Evolutionary conservation across 345 rosid species (phyloP), one percentile per base, ranked within the genome.

Genomic region (Eucalyptus virginea): DNA sequence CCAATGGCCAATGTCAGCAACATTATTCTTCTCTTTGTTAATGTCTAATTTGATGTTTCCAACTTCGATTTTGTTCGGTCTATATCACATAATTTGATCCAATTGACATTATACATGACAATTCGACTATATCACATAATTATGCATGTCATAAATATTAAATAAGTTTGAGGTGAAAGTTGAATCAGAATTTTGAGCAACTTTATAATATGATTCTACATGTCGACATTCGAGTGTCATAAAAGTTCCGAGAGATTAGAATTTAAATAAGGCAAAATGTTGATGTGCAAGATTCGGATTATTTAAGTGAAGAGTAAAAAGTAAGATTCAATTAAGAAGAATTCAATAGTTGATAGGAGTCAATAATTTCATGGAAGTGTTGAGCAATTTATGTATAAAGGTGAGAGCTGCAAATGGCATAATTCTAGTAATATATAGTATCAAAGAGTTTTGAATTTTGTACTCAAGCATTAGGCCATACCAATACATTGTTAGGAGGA

Each of bases 401-500:
- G 58, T 19, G 58, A 56, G 30, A 56, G 62, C 24, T 56, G 62
- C 13, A 4, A 56, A 56, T 24, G 28, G 12, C 0, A 21, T 18
- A 52, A 52, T 52, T 52, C 28, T 54, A 23, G 11, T 54, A 21
- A 21, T 52, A 52, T 7, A 52, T 18, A 8, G 28, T 56, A 56
- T 56, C 28, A 24, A 56, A 23, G 28, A 24, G 62, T 56, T 24
- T 56, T 23, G 28, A 56, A 24, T 56, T 56, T 24, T 56, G 28
- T 4, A 56, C 62, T 24, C 13, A 56, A 56, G 62, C 30, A 56
- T 0, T 0, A 0, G 5, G 13, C 6, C 14, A 5, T 56, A 56
- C 30, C 62, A 0, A 24, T 2, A 24, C 24, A 0, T 24, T 56
- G 62, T 56, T 24, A 56, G 62, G 62, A 24, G 62, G 30, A 56